Conservation (phyloP, 768 basidiomycete species). For the Kwoniella europaea region DNA sequence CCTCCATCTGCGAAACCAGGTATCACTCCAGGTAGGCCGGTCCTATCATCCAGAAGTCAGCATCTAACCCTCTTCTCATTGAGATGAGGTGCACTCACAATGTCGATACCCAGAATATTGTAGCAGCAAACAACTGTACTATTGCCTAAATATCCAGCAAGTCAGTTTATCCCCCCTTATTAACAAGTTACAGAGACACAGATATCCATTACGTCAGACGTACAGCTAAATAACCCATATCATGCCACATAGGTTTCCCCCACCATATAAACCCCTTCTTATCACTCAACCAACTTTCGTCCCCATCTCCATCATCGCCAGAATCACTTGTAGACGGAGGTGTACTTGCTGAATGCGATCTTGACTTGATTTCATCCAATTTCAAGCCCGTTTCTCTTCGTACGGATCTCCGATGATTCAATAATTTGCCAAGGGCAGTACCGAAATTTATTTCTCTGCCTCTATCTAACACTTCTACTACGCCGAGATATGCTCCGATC, state of each 20-base stretch:
- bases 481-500: constrained; percentile 64
- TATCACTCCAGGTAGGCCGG: constrained; percentile 61
- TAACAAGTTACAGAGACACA: not conserved
- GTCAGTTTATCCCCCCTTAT: not conserved
- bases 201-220: constrained; percentile 38
- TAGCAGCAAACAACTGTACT: constrained; percentile 65
- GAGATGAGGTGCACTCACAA: constrained; percentile 16
- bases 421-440: constrained; percentile 36
- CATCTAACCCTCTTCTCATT: not conserved
- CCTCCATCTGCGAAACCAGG: constrained; percentile 50
- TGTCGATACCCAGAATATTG: constrained; percentile 68
- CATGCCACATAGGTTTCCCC: constrained; percentile 54
- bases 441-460: constrained; percentile 39
- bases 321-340: not conserved
- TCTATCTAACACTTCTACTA: constrained; percentile 63
- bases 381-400: not conserved
- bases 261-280: constrained; percentile 46
- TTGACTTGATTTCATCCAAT: constrained; percentile 12
- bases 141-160: constrained; percentile 58
- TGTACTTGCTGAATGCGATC: not conserved
- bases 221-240: constrained; percentile 53
- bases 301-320: not conserved
- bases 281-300: constrained; percentile 2
- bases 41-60: constrained; percentile 40
- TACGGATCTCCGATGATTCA: constrained; percentile 29